A percentile compares a stretch with the other conserved stretches of the same genome.
Evolutionary conservation across 352 stramenopile genomes (phyloP).

Genomic region (Phytophthora lateralis): DNA sequence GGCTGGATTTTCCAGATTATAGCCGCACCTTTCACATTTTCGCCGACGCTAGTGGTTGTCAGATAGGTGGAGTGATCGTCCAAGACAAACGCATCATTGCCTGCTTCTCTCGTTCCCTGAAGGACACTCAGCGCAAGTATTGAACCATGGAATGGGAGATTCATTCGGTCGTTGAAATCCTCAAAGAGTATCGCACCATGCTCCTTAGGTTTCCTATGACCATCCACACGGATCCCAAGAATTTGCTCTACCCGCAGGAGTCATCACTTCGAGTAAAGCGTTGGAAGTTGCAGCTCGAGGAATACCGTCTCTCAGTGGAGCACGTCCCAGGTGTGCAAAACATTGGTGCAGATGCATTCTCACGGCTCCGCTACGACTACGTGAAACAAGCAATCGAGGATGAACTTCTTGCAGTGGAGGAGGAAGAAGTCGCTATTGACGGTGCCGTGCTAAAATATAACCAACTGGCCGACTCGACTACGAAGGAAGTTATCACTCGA

Average conservation of each 20-base stretch:
- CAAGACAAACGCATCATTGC: no score
- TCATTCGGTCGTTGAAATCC: background rate
- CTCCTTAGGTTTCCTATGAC: background rate
- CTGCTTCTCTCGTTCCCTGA: background rate
- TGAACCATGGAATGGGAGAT: slow-evolving; percentile 8
- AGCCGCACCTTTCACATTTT: no score
- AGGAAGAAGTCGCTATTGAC: slow-evolving; percentile 9
- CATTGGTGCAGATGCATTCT: slow-evolving; percentile 3
- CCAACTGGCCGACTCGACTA: no score
- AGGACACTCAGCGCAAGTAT: background rate
- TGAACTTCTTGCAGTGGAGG: background rate
- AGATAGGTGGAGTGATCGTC: no score
- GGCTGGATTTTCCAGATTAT: no score
- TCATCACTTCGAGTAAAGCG: background rate
- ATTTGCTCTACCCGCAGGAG: background rate
- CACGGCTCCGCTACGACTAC: slow-evolving; percentile 6
- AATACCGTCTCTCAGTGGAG: background rate
- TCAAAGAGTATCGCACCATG: slow-evolving; percentile 9
- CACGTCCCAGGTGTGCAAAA: background rate
- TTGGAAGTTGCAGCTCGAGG: background rate
- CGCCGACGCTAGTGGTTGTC: no score
- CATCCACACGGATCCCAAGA: slow-evolving; percentile 1
- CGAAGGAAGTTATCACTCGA: no score
- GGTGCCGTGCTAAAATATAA: no score
- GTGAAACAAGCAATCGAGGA: slow-evolving; percentile 10